Base-by-base conservation (phyloP, 2,329 filamentous ascomycete genomes). In the Alternaria novae-zelandiae region DNA sequence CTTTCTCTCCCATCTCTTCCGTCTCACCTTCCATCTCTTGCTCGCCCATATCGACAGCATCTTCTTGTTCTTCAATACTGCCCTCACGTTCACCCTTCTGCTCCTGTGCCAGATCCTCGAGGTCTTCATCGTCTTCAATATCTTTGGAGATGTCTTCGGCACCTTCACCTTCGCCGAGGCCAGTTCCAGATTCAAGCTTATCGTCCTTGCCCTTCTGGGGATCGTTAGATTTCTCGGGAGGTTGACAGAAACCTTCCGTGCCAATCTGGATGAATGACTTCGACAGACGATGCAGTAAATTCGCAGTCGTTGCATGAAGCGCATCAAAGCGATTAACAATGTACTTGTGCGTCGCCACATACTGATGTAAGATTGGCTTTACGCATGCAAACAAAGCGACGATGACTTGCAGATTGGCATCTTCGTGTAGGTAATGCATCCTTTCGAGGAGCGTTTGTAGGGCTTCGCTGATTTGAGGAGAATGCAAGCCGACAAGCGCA, bases 71-170 rank as follows among this genome's bases (percentile, higher is more conserved):
- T 69, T 94, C 90, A 58, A 94, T 90, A 15, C 92, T 90, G 2
- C 84, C 86, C 44, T 84, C 81, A 41, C 87, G 84, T 66, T 91
- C 76, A 15, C 69, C 81, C 49, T 92, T 90, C 45, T 89, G 87
- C 73, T 97, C 91, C 77, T 97, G 93, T 0, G 96, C 95, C 47
- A 99, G 84, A 70, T 99, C 96, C 0, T 92, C 89, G 5, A 99
- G 83, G 76, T 99, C 94, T 78, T 99, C 96, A 64, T 99, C 95
- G 15, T 95, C 91, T 67, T 92, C 89, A 50, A 99, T 91, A 74
- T 99, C 96, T 78, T 99, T 98, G 81, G 94, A 98, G 68, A 99
- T 98, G 79, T 99, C 95, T 77, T 99, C 94, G 5, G 91, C 94
- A 17, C 95, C 96, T 79, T 97, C 92, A 11, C 96, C 96, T 49